Evolutionary conservation across 148 eudicot genomes (phyloP).

Genomic region (Vaccinium darrowii): DNA sequence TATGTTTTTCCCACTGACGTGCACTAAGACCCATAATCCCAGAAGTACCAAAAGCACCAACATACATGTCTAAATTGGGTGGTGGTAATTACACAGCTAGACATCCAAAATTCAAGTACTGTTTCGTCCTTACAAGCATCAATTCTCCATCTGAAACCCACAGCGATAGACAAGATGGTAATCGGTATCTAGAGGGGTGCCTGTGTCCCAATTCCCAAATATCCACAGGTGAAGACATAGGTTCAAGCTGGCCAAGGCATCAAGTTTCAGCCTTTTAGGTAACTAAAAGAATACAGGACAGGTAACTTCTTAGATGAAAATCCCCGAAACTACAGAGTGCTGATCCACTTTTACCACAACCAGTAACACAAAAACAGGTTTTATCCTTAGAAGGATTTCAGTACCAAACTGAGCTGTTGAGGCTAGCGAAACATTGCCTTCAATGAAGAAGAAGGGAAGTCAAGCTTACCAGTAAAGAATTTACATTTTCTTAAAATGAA

Average conservation of each 20-base stretch:
- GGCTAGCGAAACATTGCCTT: not conserved
- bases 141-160: not conserved
- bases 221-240: not conserved
- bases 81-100: not conserved
- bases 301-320: not conserved
- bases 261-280: not conserved
- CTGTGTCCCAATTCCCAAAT: not conserved
- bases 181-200: not conserved
- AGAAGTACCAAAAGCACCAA: not conserved
- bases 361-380: not conserved
- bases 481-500: not conserved
- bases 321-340: not conserved
- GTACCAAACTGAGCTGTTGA: not conserved
- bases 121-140: not conserved
- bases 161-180: not conserved
- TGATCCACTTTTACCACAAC: not conserved
- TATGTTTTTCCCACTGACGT: not conserved
- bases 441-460: not conserved
- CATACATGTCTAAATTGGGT: not conserved
- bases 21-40: not conserved
- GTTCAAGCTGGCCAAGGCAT: not conserved
- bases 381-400: not conserved
- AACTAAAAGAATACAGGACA: not conserved
- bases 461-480: not conserved
- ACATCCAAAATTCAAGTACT: not conserved